Conservation (phyloP, 2,329 filamentous ascomycete genomes). For the Neurospora crassa region DNA sequence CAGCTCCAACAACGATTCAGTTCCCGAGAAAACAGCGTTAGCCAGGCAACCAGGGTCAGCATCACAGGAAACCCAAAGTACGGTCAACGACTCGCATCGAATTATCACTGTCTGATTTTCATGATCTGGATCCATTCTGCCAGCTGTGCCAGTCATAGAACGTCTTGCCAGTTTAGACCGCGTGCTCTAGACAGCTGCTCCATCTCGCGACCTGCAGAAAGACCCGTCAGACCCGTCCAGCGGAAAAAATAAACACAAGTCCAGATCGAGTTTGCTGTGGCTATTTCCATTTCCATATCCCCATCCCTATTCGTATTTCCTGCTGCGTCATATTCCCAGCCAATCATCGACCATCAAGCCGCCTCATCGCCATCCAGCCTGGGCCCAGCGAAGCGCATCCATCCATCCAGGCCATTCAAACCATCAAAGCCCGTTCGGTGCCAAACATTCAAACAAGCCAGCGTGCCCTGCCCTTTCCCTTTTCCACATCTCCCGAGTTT, state of each 20-base stretch:
- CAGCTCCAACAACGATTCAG: neutral
- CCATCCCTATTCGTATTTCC: neutral
- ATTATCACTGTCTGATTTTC: neutral
- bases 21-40: neutral
- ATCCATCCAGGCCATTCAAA: neutral
- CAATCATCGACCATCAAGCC: neutral
- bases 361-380: neutral
- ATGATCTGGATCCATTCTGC: neutral
- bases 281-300: neutral
- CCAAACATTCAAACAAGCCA: neutral
- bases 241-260: neutral
- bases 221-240: neutral
- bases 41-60: neutral
- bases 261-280: neutral
- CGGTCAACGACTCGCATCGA: neutral
- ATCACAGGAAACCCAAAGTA: neutral
- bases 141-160: neutral
- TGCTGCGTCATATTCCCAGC: neutral
- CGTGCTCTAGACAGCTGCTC: neutral
- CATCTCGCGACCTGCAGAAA: neutral
- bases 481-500: neutral
- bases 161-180: neutral
- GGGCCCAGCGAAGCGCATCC: neutral
- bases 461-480: neutral
- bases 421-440: neutral